phyloP scores from a whole-genome alignment of 2,329 filamentous ascomycete genomes.

The Paecilomyces formosus region DNA sequence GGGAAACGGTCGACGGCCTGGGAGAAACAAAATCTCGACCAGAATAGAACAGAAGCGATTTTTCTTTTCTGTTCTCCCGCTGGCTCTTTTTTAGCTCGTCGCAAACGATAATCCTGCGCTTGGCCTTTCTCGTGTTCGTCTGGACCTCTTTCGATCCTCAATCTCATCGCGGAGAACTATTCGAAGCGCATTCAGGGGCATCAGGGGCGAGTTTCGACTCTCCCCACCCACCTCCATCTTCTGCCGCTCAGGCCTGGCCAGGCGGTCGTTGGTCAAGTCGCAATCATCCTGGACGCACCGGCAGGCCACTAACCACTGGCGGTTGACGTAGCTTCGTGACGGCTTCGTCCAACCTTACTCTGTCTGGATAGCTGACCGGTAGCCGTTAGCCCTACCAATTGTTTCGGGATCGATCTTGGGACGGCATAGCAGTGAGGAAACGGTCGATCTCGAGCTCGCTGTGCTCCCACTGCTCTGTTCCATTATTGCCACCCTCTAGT shows the following conservation, averaged over 20 bases:
- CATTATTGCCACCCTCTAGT: background rate
- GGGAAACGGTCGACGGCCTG: background rate
- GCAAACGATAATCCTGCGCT: background rate
- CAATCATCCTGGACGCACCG: slow-evolving; percentile 2
- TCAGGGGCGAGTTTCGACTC: background rate
- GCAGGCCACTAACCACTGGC: slow-evolving; percentile 6
- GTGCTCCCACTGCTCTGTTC: background rate
- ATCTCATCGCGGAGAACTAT: background rate
- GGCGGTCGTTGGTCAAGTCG: slow-evolving; percentile 4
- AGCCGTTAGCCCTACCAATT: background rate
- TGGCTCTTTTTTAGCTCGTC: background rate
- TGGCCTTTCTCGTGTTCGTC: background rate
- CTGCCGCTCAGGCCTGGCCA: slow-evolving; percentile 3
- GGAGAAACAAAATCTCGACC: background rate
- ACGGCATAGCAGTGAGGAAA: background rate
- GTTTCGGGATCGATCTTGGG: background rate
- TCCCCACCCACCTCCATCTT: background rate
- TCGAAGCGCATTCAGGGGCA: background rate
- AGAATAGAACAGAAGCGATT: background rate
- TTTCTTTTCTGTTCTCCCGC: background rate
- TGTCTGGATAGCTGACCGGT: background rate
- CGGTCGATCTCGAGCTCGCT: background rate
- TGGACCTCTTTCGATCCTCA: background rate
- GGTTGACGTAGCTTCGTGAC: slow-evolving; percentile 1
- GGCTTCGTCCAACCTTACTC: background rate